phyloP scores from a whole-genome alignment of 192 early-diverging fungal genomes.

The Linnemannia zychae region DNA sequence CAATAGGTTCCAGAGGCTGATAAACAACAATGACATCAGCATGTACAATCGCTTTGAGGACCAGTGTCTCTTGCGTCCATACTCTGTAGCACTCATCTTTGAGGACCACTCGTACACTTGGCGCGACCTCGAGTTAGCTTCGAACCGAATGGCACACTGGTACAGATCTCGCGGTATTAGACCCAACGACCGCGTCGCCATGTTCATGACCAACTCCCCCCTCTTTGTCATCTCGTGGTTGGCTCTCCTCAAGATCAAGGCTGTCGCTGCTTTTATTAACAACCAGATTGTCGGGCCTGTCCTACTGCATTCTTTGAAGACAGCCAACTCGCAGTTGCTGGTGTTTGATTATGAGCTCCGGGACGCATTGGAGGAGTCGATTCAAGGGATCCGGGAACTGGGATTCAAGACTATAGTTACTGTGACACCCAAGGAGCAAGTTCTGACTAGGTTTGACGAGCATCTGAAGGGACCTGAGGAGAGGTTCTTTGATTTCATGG shows the following conservation, averaged over 20 bases:
- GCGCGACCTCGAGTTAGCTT: slow-evolving; percentile 47
- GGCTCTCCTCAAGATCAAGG: slow-evolving; percentile 69
- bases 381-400: slow-evolving; percentile 14
- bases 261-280: slow-evolving; percentile 67
- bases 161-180: slow-evolving; percentile 5
- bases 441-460: slow-evolving; percentile 22
- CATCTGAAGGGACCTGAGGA: slow-evolving; percentile 23
- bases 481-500: slow-evolving; percentile 35
- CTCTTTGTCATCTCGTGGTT: slow-evolving; percentile 65
- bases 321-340: slow-evolving; percentile 44
- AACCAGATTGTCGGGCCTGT: slow-evolving; percentile 57
- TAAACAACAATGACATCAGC: slow-evolving; percentile 32
- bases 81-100: slow-evolving; percentile 37
- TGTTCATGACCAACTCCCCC: slow-evolving; percentile 69
- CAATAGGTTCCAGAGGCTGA: slow-evolving; percentile 23
- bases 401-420: slow-evolving; percentile 18
- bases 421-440: slow-evolving; percentile 14
- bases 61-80: slow-evolving; percentile 10
- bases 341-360: slow-evolving; percentile 46
- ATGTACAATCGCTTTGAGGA: slow-evolving; percentile 15
- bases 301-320: slow-evolving; percentile 50
- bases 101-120: slow-evolving; percentile 57
- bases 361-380: slow-evolving; percentile 25
- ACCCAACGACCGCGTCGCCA: slow-evolving; percentile 59
- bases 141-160: slow-evolving; percentile 19